A percentile compares a stretch with the other conserved stretches of the same genome.
These are phyloP conservation scores for Centrapalus pauciflorus DNA, from an alignment of 129 eudicot species.

Conservation along the genomic window DNA sequence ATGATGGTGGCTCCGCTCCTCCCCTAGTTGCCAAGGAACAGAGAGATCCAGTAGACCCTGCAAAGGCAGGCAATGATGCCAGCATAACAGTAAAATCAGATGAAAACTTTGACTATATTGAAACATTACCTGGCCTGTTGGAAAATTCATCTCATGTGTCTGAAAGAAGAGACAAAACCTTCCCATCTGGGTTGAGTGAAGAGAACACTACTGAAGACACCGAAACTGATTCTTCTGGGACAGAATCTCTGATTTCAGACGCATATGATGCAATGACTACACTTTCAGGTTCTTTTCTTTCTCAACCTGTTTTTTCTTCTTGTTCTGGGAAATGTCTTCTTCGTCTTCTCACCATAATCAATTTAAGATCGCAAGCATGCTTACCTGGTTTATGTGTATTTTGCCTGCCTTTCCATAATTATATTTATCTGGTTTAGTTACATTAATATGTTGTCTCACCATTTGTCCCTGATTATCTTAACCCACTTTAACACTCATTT, in stretches of 20 bases:
- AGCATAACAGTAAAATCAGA: conserved; percentile 28
- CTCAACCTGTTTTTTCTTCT: conserved; percentile 10
- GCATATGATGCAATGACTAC: conserved; percentile 53
- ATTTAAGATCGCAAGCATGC: neutral
- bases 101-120: conserved; percentile 24
- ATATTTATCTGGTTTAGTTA: no score
- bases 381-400: neutral
- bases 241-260: conserved; percentile 69
- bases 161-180: conserved; percentile 31
- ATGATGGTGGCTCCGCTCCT: conserved; percentile 25
- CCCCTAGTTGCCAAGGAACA: conserved; percentile 34
- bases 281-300: conserved; percentile 54
- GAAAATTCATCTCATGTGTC: conserved; percentile 32
- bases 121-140: conserved; percentile 25
- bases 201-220: conserved; percentile 77
- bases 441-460: no score
- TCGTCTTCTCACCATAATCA: neutral
- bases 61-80: conserved; percentile 38
- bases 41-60: conserved; percentile 14
- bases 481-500: no score
- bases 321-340: neutral
- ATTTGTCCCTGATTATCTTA: no score
- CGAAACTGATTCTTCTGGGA: conserved; percentile 93
- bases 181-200: conserved; percentile 36
- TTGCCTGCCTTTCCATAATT: neutral